These are phyloP conservation scores for Pyrus bretschneideri DNA, from an alignment of 306 rosid species.

Conservation along the genomic window DNA sequence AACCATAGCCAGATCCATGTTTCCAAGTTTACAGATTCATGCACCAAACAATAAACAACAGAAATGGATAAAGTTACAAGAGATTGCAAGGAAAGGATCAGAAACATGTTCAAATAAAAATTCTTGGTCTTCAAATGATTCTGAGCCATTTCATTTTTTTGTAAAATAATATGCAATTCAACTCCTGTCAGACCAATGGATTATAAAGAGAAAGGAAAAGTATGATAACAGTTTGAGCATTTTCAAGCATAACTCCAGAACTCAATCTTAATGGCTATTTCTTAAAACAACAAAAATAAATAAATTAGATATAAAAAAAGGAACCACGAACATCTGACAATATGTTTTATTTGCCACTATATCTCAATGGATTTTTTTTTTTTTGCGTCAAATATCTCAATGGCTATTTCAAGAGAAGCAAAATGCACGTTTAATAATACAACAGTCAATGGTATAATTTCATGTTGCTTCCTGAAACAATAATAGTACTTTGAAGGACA, in stretches of 20 bases:
- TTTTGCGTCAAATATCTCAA: background rate
- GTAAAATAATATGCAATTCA: no score
- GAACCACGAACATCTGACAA: background rate
- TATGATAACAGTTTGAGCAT: background rate
- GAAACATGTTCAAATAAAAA: background rate
- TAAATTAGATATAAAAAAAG: no score
- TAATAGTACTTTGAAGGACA: background rate
- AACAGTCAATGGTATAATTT: background rate
- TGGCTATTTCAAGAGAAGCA: background rate
- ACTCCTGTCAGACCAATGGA: background rate
- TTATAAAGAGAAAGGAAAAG: background rate
- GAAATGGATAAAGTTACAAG: background rate
- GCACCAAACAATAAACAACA: background rate
- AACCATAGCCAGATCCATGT: background rate
- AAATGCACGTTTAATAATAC: background rate
- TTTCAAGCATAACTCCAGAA: background rate
- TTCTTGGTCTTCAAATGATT: background rate
- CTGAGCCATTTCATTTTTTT: background rate
- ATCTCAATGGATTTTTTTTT: no score
- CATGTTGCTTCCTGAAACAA: background rate
- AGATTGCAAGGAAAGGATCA: background rate
- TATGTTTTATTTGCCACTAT: background rate
- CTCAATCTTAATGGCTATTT: background rate
- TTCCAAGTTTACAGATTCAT: conserved; percentile 7
- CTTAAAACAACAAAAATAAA: background rate